These are phyloP conservation scores for Solanum virginianum DNA, from an alignment of 257 asterid species.

Conservation along the genomic window DNA sequence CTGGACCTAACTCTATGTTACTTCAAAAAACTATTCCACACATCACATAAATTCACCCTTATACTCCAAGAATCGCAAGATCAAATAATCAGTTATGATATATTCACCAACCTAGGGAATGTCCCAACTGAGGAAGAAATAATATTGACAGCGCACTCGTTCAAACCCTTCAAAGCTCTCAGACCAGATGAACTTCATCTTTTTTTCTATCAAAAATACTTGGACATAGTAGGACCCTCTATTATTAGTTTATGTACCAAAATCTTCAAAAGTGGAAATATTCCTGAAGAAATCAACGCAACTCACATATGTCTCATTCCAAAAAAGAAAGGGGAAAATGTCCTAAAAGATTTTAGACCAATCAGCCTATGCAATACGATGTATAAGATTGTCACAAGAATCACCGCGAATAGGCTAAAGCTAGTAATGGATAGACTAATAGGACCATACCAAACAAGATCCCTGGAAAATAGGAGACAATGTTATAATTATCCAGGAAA, in stretches of 20 bases:
- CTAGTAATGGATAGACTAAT: no score
- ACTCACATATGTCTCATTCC: neutral
- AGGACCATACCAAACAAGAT: neutral
- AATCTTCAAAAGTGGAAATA: no score
- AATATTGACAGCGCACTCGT: fast-evolving
- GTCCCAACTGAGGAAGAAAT: neutral
- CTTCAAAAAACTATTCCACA: no score
- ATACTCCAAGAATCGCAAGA: no score
- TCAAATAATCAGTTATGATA: neutral
- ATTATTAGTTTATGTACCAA: neutral
- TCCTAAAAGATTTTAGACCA: neutral
- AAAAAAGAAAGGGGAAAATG: no score
- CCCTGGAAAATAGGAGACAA: no score
- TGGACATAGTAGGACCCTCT: neutral
- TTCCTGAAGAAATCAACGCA: neutral
- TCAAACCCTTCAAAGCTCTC: neutral
- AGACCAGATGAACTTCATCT: fast-evolving
- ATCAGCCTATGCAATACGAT: neutral
- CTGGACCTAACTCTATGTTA: no score
- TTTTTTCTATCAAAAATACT: neutral
- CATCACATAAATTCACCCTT: no score
- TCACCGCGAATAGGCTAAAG: no score
- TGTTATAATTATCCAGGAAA: no score
- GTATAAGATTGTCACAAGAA: no score
- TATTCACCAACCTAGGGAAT: neutral